Conservation (phyloP, 495 filamentous ascomycete species). For the Hypoxylon trugodes region DNA sequence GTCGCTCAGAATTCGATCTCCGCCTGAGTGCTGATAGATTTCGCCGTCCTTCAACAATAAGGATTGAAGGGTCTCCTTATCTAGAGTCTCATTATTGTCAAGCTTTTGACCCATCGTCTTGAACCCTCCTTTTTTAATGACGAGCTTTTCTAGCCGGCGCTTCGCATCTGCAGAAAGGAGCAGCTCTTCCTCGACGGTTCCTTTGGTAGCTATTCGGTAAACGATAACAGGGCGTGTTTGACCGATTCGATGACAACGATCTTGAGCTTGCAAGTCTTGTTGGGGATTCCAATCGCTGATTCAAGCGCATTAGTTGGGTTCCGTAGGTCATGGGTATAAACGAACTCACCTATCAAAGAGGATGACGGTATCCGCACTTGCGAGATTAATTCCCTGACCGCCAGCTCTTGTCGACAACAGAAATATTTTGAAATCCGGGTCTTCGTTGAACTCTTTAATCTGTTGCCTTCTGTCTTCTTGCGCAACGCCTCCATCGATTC, state of each 20-base stretch:
- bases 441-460: slow-evolving; percentile 85
- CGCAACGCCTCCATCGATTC: slow-evolving; percentile 89
- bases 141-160: slow-evolving; percentile 90
- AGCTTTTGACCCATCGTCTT: slow-evolving; percentile 67
- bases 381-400: slow-evolving; percentile 95
- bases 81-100: slow-evolving; percentile 57
- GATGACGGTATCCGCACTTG: slow-evolving; percentile 96
- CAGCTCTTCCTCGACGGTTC: slow-evolving; percentile 89
- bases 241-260: slow-evolving; percentile 93
- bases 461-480: slow-evolving; percentile 81
- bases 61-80: slow-evolving; percentile 66
- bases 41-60: slow-evolving; percentile 71
- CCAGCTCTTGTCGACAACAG: slow-evolving; percentile 89
- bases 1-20: slow-evolving; percentile 73
- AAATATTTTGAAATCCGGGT: slow-evolving; percentile 77
- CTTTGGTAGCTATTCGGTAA: slow-evolving; percentile 93
- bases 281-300: slow-evolving; percentile 94
- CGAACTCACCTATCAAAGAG: slow-evolving; percentile 74
- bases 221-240: slow-evolving; percentile 91
- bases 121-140: slow-evolving; percentile 91
- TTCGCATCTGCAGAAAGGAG: slow-evolving; percentile 92
- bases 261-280: slow-evolving; percentile 95
- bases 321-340: not conserved
- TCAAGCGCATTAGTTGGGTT: not conserved
- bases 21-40: slow-evolving; percentile 64